Conservation (phyloP, 2,329 filamentous ascomycete genomes). For the Sphaerulina musiva region DNA sequence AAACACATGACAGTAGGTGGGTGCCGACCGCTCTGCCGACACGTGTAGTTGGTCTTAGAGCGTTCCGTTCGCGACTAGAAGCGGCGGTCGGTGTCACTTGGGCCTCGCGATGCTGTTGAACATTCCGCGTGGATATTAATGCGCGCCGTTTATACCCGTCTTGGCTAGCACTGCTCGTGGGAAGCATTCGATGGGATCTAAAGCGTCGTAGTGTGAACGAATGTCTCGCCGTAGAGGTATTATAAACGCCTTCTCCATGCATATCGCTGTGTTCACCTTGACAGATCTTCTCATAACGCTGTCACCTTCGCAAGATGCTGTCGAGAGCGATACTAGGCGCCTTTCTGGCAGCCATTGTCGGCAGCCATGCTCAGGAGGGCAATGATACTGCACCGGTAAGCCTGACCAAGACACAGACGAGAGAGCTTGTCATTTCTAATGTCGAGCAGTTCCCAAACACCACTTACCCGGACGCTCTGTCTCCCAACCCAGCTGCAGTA, state of each 20-base stretch:
- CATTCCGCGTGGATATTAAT: too few species aligned
- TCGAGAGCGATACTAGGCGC: constrained; percentile 11
- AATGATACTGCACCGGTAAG: constrained; percentile 16
- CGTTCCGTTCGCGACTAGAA: too few species aligned
- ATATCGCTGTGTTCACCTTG: neutral
- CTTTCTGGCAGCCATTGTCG: constrained; percentile 8
- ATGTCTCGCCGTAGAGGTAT: too few species aligned
- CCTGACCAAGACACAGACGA: neutral
- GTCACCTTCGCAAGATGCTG: constrained; percentile 5
- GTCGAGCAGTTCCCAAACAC: constrained; percentile 11
- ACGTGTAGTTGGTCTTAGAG: too few species aligned
- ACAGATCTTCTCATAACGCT: neutral
- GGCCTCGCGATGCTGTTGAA: too few species aligned
- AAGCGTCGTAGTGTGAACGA: too few species aligned
- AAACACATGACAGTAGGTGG: too few species aligned
- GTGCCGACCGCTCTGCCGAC: too few species aligned
- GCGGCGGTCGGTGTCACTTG: too few species aligned
- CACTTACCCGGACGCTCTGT: constrained; percentile 14
- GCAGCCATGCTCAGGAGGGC: constrained; percentile 12
- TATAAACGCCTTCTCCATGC: neutral
- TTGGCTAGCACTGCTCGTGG: too few species aligned
- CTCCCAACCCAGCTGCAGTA: constrained; percentile 21
- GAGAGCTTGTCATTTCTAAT: neutral
- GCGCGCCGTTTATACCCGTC: too few species aligned
- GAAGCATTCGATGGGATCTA: too few species aligned